phyloP scores from a whole-genome alignment of 1,139 yeast genomes.

The Candida neerlandica region DNA sequence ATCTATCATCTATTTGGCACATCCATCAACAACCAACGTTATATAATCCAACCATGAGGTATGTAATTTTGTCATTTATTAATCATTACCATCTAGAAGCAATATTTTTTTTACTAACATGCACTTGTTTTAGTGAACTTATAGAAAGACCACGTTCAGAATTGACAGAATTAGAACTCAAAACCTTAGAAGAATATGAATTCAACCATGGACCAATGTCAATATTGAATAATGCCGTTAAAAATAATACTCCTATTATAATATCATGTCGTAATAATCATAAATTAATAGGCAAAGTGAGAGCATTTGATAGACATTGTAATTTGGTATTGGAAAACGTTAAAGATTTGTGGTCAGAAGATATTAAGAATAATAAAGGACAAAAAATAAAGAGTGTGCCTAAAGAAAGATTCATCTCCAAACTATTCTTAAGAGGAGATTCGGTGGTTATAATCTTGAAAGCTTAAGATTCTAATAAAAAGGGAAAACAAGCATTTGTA shows the following conservation, averaged over 20 bases:
- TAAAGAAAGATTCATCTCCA: constrained; percentile 84
- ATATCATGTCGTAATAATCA: constrained; percentile 93
- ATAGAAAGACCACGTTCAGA: constrained; percentile 77
- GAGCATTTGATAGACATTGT: constrained; percentile 95
- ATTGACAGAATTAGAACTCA: constrained; percentile 76
- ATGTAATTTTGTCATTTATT: no score
- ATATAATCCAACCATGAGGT: no score
- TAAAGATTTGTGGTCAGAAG: constrained; percentile 87
- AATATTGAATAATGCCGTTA: constrained; percentile 76
- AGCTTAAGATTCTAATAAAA: constrained; percentile 22
- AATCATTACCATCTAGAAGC: no score
- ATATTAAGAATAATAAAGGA: constrained; percentile 63
- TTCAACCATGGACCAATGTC: constrained; percentile 91
- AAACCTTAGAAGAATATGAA: constrained; percentile 86
- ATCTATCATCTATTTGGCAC: neutral
- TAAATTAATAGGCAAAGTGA: constrained; percentile 83
- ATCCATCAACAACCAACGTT: no score
- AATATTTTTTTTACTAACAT: constrained; percentile 6
- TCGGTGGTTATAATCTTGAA: constrained; percentile 85
- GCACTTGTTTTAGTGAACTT: constrained; percentile 49
- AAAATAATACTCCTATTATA: constrained; percentile 73
- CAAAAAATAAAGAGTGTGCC: constrained; percentile 70
- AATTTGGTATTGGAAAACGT: constrained; percentile 92
- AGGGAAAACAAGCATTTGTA: neutral
- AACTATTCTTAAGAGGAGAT: constrained; percentile 93